Conservation (phyloP, 225 moss, liverwort and hornwort species). For the Climacium dendroides region DNA sequence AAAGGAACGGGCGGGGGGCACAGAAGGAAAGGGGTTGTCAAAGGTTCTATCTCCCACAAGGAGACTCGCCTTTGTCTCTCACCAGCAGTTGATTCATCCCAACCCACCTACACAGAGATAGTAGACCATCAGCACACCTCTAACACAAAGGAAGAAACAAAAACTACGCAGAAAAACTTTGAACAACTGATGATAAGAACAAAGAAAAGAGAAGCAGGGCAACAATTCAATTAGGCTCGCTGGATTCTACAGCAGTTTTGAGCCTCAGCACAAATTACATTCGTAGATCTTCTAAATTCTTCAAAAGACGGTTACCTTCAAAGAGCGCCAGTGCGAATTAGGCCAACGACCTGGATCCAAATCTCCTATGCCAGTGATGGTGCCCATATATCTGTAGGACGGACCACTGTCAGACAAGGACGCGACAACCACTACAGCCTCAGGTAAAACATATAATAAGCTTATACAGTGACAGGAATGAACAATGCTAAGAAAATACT, state of each 20-base stretch:
- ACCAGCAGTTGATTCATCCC: slow-evolving; percentile 95
- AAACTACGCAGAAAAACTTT: neutral
- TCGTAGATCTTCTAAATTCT: neutral
- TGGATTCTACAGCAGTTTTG: neutral
- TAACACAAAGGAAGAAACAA: neutral
- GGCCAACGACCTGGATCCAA: slow-evolving; percentile 75
- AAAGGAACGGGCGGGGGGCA: slow-evolving; percentile 75
- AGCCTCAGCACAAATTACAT: neutral
- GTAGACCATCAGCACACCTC: neutral
- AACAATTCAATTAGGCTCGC: neutral
- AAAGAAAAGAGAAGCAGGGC: neutral
- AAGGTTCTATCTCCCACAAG: slow-evolving; percentile 86
- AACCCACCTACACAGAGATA: slow-evolving; percentile 52
- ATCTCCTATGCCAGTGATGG: slow-evolving; percentile 87
- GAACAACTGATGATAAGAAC: neutral
- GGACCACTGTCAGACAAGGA: neutral
- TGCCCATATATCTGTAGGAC: slow-evolving; percentile 73
- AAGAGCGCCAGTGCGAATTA: slow-evolving; percentile 82
- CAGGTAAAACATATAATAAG: neutral
- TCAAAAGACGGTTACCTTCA: slow-evolving; percentile 46
- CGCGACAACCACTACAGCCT: neutral
- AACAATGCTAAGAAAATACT: neutral
- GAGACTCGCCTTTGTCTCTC: slow-evolving; percentile 85
- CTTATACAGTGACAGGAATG: neutral
- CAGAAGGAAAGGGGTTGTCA: slow-evolving; percentile 74